phyloP scores from a whole-genome alignment of 2,329 filamentous ascomycete genomes.

The Botrytis aclada region DNA sequence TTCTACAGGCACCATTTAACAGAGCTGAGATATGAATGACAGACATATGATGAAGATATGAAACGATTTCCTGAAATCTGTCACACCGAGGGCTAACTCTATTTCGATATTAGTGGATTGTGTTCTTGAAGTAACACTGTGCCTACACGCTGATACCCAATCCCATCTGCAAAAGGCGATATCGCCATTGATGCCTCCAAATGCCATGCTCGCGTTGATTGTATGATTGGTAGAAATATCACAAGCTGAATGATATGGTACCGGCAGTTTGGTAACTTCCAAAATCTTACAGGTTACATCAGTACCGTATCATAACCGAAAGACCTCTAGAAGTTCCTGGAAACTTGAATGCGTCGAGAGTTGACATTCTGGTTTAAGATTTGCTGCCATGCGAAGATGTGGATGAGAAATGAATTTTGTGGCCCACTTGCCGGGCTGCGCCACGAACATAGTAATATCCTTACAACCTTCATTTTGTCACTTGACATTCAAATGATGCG shows the following conservation, averaged over 20 bases:
- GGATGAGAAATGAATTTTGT: background rate
- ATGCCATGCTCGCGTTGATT: background rate
- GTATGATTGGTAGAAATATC: background rate
- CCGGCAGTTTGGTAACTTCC: conserved; percentile 10
- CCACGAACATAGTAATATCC: conserved; percentile 10
- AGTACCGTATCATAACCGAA: conserved; percentile 9
- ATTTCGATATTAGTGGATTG: background rate
- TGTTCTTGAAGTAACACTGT: background rate
- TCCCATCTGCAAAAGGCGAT: background rate
- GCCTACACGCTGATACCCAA: conserved; percentile 4
- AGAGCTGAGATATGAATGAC: conserved; percentile 15
- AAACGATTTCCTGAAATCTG: background rate
- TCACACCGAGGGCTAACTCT: conserved; percentile 11
- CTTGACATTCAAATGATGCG: conserved; percentile 20
- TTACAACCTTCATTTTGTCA: conserved; percentile 13
- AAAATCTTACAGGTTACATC: conserved; percentile 5
- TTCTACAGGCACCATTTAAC: background rate
- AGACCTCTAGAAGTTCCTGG: conserved; percentile 9
- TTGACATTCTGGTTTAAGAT: conserved; percentile 12
- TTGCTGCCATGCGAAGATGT: conserved; percentile 1
- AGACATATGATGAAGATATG: conserved; percentile 7
- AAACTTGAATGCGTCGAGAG: conserved; percentile 4
- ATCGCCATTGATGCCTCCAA: background rate
- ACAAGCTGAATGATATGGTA: conserved; percentile 20
- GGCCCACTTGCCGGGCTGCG: conserved; percentile 15